Percentiles rank a stretch among this genome's conserved stretches.
Conservation (phyloP, 306 rosid genomes). For the Alnus rubra region DNA sequence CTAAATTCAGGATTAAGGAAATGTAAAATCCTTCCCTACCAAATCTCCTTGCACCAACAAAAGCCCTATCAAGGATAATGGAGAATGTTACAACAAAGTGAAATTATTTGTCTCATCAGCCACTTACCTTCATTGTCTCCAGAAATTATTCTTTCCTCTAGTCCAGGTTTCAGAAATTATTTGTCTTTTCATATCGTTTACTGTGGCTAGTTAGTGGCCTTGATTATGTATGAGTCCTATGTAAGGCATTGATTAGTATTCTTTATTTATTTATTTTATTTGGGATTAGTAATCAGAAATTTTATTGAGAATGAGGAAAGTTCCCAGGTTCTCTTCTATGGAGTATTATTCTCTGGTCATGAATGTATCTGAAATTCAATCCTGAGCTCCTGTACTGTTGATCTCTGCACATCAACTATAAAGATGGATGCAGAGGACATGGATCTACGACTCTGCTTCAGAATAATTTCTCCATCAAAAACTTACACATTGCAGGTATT, state of each 20-base stretch:
- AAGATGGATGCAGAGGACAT: conserved; percentile 94
- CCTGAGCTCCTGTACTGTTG: conserved; percentile 65
- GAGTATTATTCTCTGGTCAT: not conserved
- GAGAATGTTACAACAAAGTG: conserved; percentile 13
- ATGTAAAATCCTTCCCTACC: conserved; percentile 6
- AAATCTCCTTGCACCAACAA: conserved; percentile 28
- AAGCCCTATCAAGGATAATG: conserved; percentile 2
- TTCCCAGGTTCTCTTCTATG: too few species aligned
- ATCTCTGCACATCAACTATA: conserved; percentile 81
- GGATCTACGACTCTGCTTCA: conserved; percentile 94
- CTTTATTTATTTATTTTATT: too few species aligned
- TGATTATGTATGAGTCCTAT: too few species aligned
- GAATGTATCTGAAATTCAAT: not conserved
- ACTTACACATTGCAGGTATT: conserved; percentile 85
- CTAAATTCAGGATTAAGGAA: conserved; percentile 20
- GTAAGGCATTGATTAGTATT: too few species aligned
- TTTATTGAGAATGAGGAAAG: too few species aligned
- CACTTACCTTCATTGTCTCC: conserved; percentile 60
- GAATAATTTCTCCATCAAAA: conserved; percentile 89
- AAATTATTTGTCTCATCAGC: conserved; percentile 14
- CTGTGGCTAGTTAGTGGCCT: too few species aligned
- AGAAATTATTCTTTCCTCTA: conserved; percentile 32
- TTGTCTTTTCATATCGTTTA: too few species aligned
- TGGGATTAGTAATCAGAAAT: too few species aligned
- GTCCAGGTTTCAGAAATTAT: conserved; percentile 46